A percentile compares a stretch with the other conserved stretches of the same genome.
These are phyloP conservation scores for Colletotrichum sp. DNA, from an alignment of 2,329 filamentous ascomycete species.

Conservation along the genomic window DNA sequence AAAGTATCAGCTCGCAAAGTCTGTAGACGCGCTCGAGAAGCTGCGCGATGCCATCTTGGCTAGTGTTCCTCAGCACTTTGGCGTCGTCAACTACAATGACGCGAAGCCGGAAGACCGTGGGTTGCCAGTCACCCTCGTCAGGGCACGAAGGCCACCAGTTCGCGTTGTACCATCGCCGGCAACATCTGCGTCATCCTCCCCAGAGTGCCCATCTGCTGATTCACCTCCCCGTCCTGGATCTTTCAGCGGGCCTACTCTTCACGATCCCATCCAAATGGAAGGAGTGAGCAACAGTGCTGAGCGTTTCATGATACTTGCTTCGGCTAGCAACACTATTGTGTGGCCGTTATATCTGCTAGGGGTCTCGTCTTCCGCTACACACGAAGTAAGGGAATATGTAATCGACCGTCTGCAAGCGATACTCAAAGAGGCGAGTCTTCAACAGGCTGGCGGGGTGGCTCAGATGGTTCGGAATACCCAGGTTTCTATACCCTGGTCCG, in stretches of 20 bases:
- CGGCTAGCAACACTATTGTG: slow-evolving; percentile 52
- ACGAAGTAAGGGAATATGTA: slow-evolving; percentile 46
- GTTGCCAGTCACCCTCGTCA: slow-evolving; percentile 30
- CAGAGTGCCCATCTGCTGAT: slow-evolving; percentile 21
- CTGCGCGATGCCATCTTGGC: slow-evolving; percentile 48
- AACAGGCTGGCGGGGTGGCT: slow-evolving; percentile 49
- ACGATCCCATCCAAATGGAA: slow-evolving; percentile 42
- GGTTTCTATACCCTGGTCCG: slow-evolving; percentile 29
- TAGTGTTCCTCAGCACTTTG: slow-evolving; percentile 55
- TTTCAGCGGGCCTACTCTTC: slow-evolving; percentile 36
- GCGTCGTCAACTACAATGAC: slow-evolving; percentile 47
- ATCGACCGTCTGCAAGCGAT: slow-evolving; percentile 49
- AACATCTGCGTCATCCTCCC: slow-evolving; percentile 29
- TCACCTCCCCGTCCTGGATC: background rate
- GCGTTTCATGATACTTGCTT: slow-evolving; percentile 53
- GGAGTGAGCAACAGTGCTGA: slow-evolving; percentile 41
- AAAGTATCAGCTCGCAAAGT: slow-evolving; percentile 39
- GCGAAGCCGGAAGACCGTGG: slow-evolving; percentile 28
- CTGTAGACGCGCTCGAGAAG: slow-evolving; percentile 40
- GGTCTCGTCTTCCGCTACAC: slow-evolving; percentile 49
- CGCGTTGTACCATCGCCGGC: slow-evolving; percentile 33
- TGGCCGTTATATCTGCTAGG: slow-evolving; percentile 57
- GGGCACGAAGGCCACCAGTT: slow-evolving; percentile 30
- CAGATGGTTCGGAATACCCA: slow-evolving; percentile 44
- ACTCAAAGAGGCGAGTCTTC: slow-evolving; percentile 48